Percentiles rank a stretch among this genome's conserved stretches.
Conservation (phyloP, 495 filamentous ascomycete species). For the Apiosordaria backusii region DNA sequence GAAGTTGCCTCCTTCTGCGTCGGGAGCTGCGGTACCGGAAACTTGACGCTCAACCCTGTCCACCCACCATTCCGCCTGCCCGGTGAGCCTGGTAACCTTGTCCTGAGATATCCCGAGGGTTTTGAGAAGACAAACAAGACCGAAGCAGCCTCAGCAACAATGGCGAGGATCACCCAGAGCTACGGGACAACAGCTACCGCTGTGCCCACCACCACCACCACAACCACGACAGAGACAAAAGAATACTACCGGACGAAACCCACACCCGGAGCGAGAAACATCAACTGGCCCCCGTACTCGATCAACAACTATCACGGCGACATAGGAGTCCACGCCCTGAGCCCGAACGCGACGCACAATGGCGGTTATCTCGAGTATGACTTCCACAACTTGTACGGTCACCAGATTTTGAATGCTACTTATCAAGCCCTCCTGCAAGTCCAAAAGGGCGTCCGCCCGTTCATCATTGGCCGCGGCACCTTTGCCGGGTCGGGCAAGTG, state of each 20-base stretch:
- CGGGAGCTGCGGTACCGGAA: slow-evolving; percentile 68
- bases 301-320: slow-evolving; percentile 80
- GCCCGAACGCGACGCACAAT: slow-evolving; percentile 72
- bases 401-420: slow-evolving; percentile 75
- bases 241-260: slow-evolving; percentile 60
- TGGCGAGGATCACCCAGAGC: slow-evolving; percentile 34
- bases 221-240: slow-evolving; percentile 37
- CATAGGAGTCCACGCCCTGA: slow-evolving; percentile 68
- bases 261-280: slow-evolving; percentile 65
- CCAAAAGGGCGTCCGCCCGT: slow-evolving; percentile 66
- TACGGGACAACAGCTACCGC: slow-evolving; percentile 23
- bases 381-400: slow-evolving; percentile 72
- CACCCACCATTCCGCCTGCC: slow-evolving; percentile 66
- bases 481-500: slow-evolving; percentile 76
- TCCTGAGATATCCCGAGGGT: slow-evolving; percentile 65
- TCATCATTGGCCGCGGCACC: slow-evolving; percentile 82
- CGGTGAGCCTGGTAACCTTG: slow-evolving; percentile 58
- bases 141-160: slow-evolving; percentile 59
- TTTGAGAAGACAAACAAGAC: slow-evolving; percentile 68
- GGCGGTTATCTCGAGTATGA: slow-evolving; percentile 76
- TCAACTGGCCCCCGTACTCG: slow-evolving; percentile 77
- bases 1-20: slow-evolving; percentile 78
- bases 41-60: slow-evolving; percentile 65
- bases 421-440: slow-evolving; percentile 66
- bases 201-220: slow-evolving; percentile 27